Percentiles rank a stretch among this genome's conserved stretches.
Evolutionary conservation across 805 yeast species (phyloP).

Genomic region (Yamadazyma kitorensis): DNA sequence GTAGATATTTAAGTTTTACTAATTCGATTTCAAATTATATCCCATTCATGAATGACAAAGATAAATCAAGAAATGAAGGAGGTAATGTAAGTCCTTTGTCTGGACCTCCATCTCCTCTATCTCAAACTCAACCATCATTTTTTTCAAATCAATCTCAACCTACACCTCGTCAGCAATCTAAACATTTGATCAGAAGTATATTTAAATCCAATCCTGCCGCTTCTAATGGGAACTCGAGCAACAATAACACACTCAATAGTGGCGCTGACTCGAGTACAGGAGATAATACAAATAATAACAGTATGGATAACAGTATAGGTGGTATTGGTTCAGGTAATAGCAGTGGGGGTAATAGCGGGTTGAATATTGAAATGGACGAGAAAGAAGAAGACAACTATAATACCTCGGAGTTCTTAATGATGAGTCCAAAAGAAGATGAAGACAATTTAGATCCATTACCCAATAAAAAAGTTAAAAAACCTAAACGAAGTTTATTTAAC

Average conservation of each 20-base stretch:
- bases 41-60: slow-evolving; percentile 39
- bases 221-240: neutral
- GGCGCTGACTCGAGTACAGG: no score
- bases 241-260: neutral
- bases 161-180: slow-evolving; percentile 20
- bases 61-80: slow-evolving; percentile 8
- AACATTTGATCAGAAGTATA: slow-evolving; percentile 33
- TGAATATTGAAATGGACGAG: no score
- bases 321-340: no score
- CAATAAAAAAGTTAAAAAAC: slow-evolving; percentile 27
- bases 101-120: slow-evolving; percentile 7
- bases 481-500: slow-evolving; percentile 36
- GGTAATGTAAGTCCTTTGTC: slow-evolving; percentile 16
- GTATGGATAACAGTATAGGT: no score
- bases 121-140: slow-evolving; percentile 3
- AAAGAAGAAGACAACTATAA: slow-evolving; percentile 3
- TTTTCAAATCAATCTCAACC: slow-evolving; percentile 12
- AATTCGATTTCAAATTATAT: slow-evolving; percentile 38
- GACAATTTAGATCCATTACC: slow-evolving; percentile 15
- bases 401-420: slow-evolving; percentile 16
- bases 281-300: no score
- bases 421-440: slow-evolving; percentile 22
- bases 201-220: slow-evolving; percentile 20
- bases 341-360: neutral
- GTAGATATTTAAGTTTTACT: slow-evolving; percentile 32